phyloP scores from a whole-genome alignment of 208 protist species.

The Leishmania major region DNA sequence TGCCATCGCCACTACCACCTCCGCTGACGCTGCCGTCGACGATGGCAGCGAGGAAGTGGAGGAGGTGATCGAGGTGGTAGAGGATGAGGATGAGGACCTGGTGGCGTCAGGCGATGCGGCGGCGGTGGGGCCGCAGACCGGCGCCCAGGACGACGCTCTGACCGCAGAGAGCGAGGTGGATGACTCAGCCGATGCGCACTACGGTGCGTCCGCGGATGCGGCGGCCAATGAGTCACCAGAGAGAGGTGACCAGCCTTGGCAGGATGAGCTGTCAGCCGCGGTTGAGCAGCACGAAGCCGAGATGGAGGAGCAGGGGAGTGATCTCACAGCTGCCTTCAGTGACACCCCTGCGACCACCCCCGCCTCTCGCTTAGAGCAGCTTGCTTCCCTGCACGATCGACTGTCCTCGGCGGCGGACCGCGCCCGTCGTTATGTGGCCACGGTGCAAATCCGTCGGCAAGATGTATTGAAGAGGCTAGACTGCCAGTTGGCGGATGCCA shows the following conservation, averaged over 20 bases:
- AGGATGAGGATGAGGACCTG: constrained; percentile 29
- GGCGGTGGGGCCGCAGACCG: constrained; percentile 2
- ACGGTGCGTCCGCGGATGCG: background rate
- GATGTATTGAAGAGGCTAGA: constrained; percentile 35
- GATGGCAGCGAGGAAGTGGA: constrained; percentile 25
- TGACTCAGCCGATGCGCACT: constrained; percentile 9
- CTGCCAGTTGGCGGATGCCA: constrained; percentile 27
- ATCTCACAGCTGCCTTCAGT: constrained; percentile 21
- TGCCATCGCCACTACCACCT: background rate
- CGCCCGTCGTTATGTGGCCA: constrained; percentile 33
- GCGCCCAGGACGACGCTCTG: constrained; percentile 4
- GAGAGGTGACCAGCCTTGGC: constrained; percentile 14
- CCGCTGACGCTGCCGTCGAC: constrained; percentile 10
- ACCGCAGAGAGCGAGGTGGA: constrained; percentile 12
- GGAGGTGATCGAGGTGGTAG: constrained; percentile 42
- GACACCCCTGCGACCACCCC: constrained; percentile 22
- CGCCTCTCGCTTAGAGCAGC: constrained; percentile 29
- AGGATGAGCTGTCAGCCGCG: constrained; percentile 29
- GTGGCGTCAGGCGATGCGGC: constrained; percentile 20
- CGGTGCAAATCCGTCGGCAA: constrained; percentile 26
- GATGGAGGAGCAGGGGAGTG: constrained; percentile 27
- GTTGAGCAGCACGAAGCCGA: constrained; percentile 38
- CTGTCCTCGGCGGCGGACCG: constrained; percentile 47
- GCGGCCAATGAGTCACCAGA: background rate
- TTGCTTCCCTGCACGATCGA: constrained; percentile 40